Evolutionary conservation across 805 yeast genomes (phyloP).

Genomic region (Schwanniomyces yamadae): DNA sequence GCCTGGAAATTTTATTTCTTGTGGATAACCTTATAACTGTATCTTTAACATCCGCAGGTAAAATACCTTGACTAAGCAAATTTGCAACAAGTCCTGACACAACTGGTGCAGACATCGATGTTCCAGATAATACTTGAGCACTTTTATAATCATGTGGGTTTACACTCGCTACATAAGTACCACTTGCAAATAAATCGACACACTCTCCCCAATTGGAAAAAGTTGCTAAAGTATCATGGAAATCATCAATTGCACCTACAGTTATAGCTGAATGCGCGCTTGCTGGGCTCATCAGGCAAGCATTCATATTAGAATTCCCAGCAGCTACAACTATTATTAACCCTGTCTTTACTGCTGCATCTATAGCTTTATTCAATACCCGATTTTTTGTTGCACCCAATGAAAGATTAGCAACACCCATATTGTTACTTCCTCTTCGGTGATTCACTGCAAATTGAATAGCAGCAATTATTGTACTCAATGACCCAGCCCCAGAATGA

Average conservation of each 20-base stretch:
- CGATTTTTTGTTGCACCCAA: conserved; percentile 71
- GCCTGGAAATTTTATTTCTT: conserved; percentile 45
- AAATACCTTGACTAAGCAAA: conserved; percentile 51
- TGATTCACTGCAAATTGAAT: conserved; percentile 69
- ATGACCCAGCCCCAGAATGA: conserved; percentile 64
- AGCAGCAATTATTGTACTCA: conserved; percentile 64
- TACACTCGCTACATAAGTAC: conserved; percentile 63
- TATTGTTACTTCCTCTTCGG: conserved; percentile 27
- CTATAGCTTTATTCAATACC: conserved; percentile 71
- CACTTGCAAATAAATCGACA: conserved; percentile 83
- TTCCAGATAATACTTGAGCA: conserved; percentile 56
- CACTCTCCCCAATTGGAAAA: conserved; percentile 96
- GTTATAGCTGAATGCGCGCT: conserved; percentile 70
- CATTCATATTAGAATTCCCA: conserved; percentile 76
- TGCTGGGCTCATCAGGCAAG: conserved; percentile 86
- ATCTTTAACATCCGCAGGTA: conserved; percentile 39
- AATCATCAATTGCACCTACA: conserved; percentile 87
- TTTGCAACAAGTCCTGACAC: conserved; percentile 67
- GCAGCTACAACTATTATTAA: conserved; percentile 78
- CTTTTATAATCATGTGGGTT: conserved; percentile 27
- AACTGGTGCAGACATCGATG: conserved; percentile 79
- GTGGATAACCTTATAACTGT: conserved; percentile 48
- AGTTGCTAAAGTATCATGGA: conserved; percentile 63
- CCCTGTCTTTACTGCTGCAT: conserved; percentile 73
- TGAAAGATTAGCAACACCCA: conserved; percentile 75